Conservation (phyloP, 192 early-diverging fungal species). For the Dimargaris cristalligena region DNA sequence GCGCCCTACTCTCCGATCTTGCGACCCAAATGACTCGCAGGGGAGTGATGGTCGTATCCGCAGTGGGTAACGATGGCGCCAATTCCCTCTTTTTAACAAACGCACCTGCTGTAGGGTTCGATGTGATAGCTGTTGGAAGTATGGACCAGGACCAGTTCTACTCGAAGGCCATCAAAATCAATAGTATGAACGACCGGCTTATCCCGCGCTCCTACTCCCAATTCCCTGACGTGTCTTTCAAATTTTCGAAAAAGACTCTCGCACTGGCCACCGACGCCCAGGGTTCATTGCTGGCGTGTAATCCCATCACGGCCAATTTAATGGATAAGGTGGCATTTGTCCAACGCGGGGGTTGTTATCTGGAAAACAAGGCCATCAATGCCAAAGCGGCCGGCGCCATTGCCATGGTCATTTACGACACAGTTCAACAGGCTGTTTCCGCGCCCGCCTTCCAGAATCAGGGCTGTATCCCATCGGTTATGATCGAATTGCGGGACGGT, state of each 20-base stretch:
- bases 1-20: background rate
- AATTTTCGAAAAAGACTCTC: background rate
- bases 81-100: background rate
- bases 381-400: constrained; percentile 31
- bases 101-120: background rate
- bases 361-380: constrained; percentile 24
- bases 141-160: background rate
- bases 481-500: background rate
- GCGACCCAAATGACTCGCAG: background rate
- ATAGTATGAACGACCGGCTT: background rate
- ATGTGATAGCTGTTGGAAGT: background rate
- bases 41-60: background rate
- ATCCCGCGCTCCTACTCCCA: background rate
- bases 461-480: background rate
- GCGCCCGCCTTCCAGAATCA: background rate
- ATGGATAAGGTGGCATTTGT: constrained; percentile 22
- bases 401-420: constrained; percentile 19
- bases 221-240: background rate
- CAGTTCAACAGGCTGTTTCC: background rate
- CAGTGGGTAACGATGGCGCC: background rate
- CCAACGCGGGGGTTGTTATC: constrained; percentile 27
- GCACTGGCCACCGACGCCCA: background rate
- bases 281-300: background rate
- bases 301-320: background rate
- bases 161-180: background rate